Base-by-base conservation (phyloP, 768 basidiomycete species). In the Fibroporia radiculosa region DNA sequence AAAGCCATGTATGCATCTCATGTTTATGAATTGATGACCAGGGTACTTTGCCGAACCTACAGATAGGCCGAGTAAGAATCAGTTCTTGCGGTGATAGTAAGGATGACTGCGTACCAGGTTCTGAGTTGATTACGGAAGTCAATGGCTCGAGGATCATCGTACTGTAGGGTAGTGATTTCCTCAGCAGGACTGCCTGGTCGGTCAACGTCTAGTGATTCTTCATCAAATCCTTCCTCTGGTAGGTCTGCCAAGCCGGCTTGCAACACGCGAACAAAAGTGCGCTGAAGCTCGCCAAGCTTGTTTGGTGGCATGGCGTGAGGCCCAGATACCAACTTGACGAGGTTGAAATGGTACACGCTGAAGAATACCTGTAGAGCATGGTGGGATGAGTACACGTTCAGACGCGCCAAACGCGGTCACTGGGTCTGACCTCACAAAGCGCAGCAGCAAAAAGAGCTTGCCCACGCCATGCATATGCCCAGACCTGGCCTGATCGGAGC, bases 1-100 rank as follows among this genome's bases (percentile, higher is more conserved):
- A 80, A 24, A 95, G 66, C 85, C 89, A 93, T 48, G 75, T 68
- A 32, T 71, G 71, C 45, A 89, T 65, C 58, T 90, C 77, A 29
- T 74, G 66, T 14, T 67, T 70, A 34, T 70, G 77, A 46, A 95
- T 74, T 11, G 73, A 67, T 0, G 81, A 81, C 84, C 86, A 95
- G 0, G 80, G 77, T 13, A 72, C 77, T 52, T 77, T 79, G 45
- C 73, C 66, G 60, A 93, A 93, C 89, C 89, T 85, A 36, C 56
- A 55, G 44, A 7, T 14, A 38, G 29, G 41, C 14, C 44, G 25
- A 37, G 51, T 24, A 36, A 37, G 51, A 24, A 24, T 48, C 19
- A 43, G 45, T 8, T 42, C 5, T 6, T 11, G 16, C 10, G 10
- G 13, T 16, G 23, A 25, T 16, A 31, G 22, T 3, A n/a, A 39